Evolutionary conservation across 2,329 filamentous ascomycete species (phyloP).

Genomic region (Cladosporium austrohemisphaericum): DNA sequence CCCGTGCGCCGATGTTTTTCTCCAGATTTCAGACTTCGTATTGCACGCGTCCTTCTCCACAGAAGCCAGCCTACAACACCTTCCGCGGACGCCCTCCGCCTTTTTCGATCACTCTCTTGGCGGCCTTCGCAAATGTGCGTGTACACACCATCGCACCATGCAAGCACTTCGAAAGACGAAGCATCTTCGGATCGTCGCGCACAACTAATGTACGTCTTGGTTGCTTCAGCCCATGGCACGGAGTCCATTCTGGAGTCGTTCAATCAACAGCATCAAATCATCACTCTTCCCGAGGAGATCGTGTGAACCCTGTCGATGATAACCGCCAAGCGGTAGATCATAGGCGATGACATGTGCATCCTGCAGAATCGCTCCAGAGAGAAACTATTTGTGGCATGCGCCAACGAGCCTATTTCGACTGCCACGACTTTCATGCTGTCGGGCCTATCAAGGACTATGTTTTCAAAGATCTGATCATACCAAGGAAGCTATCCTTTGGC

Average conservation of each 20-base stretch:
- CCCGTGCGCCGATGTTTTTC: not conserved
- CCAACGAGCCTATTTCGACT: not conserved
- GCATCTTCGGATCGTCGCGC: too few relatives aligned
- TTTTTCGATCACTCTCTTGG: not conserved
- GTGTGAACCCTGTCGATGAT: not conserved
- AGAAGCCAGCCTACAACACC: too few relatives aligned
- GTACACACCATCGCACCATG: not conserved
- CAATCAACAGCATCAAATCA: not conserved
- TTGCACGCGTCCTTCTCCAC: too few relatives aligned
- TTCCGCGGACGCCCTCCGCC: too few relatives aligned
- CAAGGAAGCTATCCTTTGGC: too few relatives aligned
- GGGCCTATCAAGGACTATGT: not conserved
- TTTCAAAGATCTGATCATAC: not conserved
- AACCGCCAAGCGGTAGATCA: conserved; percentile 11
- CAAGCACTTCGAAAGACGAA: not conserved
- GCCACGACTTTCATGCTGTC: not conserved
- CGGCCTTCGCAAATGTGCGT: not conserved
- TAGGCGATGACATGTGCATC: conserved; percentile 6
- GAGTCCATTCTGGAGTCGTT: too few relatives aligned
- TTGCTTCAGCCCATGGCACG: too few relatives aligned
- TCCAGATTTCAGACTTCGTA: not conserved
- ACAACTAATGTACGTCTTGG: too few relatives aligned
- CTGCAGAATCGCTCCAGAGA: not conserved
- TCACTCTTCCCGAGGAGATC: not conserved
- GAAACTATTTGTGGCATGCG: not conserved